Evolutionary conservation across 2,329 filamentous ascomycete species (phyloP), one percentile per base, ranked within the genome.

Genomic region (Fusarium pilosicola): DNA sequence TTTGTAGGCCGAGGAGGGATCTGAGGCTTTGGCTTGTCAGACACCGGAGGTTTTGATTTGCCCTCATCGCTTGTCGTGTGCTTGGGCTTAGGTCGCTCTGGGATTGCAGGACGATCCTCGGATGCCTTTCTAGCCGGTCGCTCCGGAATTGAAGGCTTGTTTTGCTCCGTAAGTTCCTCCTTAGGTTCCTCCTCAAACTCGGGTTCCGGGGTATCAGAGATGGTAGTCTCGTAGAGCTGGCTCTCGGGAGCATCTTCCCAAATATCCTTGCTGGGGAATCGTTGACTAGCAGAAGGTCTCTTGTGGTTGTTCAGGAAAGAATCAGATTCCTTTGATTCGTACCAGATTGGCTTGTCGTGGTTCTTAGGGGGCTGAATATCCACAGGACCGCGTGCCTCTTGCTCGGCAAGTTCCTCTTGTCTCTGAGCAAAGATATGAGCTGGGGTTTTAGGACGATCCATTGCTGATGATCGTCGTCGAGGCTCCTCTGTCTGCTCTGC

Each of bases 201-300:
- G 20, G 44, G 30, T 28, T 65, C 52, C 28, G 57, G 78, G 17
- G 81, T 76, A 70, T 75, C 82, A 73, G 74, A 82, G 79, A 97
- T 91, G 1, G 92, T 95, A 0, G 95, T 93, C 78, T 95, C 91
- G 26, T 97, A 88, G 72, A 93, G 88, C 65, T 93, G 88, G 78
- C 94, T 96, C 77, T 97, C 94, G 3, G 96, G 96, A 0, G 90
- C 91, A 81, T 98, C 96, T 84, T 98, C 96, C 96, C 96, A 98
- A 46, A 98, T 91, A 82, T 98, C 96, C 62, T 91, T 91, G 80
- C 95, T 97, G 0, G 96, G 96, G 81, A 98, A 98, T 18, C 94
- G 90, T 58, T 92, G 91, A 65, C 90, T 86, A 75, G 88, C 80
- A 22, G 85, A 85, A 10, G 92, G 89, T 28, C 92, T 86, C 18